Conservation (phyloP, 176 grass and related monocot genomes). For the Hsuehochloa calcarea region DNA sequence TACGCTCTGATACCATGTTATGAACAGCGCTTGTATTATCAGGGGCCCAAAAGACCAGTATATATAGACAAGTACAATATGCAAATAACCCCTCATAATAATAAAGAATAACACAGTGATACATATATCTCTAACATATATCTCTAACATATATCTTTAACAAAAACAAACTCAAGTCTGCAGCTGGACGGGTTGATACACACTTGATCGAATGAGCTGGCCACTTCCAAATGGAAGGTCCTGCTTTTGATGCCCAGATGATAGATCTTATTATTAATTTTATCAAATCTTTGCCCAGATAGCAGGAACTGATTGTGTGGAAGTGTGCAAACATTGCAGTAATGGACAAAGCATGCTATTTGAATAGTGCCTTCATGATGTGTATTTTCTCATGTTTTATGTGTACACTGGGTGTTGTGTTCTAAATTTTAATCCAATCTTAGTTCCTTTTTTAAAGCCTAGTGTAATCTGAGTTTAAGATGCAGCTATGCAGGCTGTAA, state of each 20-base stretch:
- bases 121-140: no score
- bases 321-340: not conserved
- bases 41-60: no score
- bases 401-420: constrained; percentile 25
- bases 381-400: constrained; percentile 36
- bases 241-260: constrained; percentile 88
- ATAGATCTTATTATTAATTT: constrained; percentile 72
- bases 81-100: no score
- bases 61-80: no score
- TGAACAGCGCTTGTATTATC: no score
- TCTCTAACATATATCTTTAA: no score
- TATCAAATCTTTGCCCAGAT: constrained; percentile 54
- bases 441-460: not conserved
- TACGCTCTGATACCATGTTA: no score
- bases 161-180: constrained; percentile 82
- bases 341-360: constrained; percentile 15
- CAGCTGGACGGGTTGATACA: constrained; percentile 67
- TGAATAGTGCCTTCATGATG: constrained; percentile 11
- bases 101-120: no score
- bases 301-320: constrained; percentile 6
- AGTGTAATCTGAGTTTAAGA: not conserved
- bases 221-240: constrained; percentile 94
- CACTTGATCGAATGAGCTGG: constrained; percentile 83
- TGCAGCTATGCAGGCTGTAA: not conserved
- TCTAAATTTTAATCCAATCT: constrained; percentile 20